Conservation (phyloP, 1,139 yeast genomes). For the Yamadazyma triangularis region DNA sequence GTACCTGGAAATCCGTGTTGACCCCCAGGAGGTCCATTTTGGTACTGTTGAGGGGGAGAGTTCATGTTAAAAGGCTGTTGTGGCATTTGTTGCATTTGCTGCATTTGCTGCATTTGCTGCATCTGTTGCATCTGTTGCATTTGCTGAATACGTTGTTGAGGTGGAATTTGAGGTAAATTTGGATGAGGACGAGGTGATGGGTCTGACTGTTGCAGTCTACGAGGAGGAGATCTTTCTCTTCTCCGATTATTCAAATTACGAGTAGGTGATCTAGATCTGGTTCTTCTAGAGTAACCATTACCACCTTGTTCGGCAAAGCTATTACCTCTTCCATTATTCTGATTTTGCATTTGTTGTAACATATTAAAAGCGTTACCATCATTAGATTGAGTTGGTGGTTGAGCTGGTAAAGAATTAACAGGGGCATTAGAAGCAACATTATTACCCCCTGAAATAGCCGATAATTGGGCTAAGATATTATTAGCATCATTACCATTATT, state of each 20-base stretch:
- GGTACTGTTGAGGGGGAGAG: conserved; percentile 5
- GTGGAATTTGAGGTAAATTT: conserved; percentile 13
- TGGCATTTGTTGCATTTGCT: conserved; percentile 6
- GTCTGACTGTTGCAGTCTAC: conserved; percentile 10
- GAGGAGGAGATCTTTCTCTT: conserved; percentile 32
- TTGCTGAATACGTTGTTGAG: no score
- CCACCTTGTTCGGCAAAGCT: conserved; percentile 18
- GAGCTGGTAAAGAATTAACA: conserved; percentile 2
- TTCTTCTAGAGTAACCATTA: conserved; percentile 41
- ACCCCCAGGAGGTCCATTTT: no score
- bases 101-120: no score
- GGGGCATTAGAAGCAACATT: conserved; percentile 14
- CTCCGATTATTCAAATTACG: conserved; percentile 18
- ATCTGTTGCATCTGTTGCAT: no score
- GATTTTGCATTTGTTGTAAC: conserved; percentile 42
- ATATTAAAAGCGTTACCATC: conserved; percentile 30
- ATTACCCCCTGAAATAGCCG: conserved; percentile 33
- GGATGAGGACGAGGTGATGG: no score
- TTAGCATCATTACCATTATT: conserved; percentile 23
- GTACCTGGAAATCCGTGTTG: no score
- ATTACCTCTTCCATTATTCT: conserved; percentile 5
- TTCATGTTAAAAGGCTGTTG: conserved; percentile 4
- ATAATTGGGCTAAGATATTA: conserved; percentile 41
- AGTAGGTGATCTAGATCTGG: conserved; percentile 55
- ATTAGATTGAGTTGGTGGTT: conserved; percentile 12